Percentiles rank a stretch among this genome's conserved stretches.
phyloP scores from a whole-genome alignment of 179 eudicot genomes.

The Sideroxylon spinosum region DNA sequence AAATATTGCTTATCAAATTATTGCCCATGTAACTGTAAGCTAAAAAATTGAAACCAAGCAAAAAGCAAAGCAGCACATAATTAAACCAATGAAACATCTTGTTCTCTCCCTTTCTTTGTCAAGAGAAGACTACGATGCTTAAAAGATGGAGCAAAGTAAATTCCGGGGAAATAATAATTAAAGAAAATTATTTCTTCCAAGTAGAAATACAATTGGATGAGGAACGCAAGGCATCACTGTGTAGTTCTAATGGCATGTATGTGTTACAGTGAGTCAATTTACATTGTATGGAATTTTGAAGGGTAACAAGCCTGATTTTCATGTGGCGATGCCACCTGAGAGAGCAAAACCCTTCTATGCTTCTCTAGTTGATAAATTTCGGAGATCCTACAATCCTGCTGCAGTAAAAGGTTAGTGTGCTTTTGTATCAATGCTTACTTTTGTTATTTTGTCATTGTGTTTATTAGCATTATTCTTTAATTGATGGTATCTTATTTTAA shows the following conservation, averaged over 20 bases:
- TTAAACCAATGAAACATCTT: no score
- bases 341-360: slow-evolving; percentile 77
- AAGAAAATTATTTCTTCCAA: no score
- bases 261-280: slow-evolving; percentile 88
- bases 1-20: no score
- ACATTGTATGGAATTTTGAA: slow-evolving; percentile 88
- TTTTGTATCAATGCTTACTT: slow-evolving; percentile 8
- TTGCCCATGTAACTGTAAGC: no score
- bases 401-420: slow-evolving; percentile 61
- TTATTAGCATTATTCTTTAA: neutral
- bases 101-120: no score
- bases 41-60: no score
- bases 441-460: neutral
- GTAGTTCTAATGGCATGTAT: slow-evolving; percentile 11
- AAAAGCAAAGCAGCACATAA: no score
- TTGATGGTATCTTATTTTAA: neutral
- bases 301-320: slow-evolving; percentile 99
- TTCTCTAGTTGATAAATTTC: slow-evolving; percentile 71
- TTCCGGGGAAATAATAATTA: no score
- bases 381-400: slow-evolving; percentile 55
- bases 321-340: slow-evolving; percentile 93
- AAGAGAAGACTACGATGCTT: no score
- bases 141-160: no score
- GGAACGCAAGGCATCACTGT: neutral
- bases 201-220: no score